phyloP scores from a whole-genome alignment of 2,329 filamentous ascomycete genomes.

The Talaromyces sp. region DNA sequence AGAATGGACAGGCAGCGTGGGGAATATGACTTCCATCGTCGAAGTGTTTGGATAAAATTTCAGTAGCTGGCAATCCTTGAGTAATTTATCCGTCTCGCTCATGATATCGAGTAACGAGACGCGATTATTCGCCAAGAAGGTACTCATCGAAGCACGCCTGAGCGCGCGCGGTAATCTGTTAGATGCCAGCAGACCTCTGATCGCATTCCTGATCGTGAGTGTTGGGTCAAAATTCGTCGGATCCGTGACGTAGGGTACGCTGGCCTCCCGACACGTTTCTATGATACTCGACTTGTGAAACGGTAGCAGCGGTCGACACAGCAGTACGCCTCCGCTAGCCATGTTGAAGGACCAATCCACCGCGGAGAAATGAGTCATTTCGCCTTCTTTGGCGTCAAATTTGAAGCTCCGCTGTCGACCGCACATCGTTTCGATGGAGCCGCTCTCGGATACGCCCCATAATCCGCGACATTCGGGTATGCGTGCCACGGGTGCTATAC shows the following conservation, averaged over 20 bases:
- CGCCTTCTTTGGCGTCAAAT: background rate
- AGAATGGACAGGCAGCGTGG: slow-evolving; percentile 13
- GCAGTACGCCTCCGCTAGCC: slow-evolving; percentile 34
- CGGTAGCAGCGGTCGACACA: slow-evolving; percentile 38
- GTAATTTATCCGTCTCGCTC: slow-evolving; percentile 52
- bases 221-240: slow-evolving; percentile 73
- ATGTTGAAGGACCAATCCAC: slow-evolving; percentile 18
- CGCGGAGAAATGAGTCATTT: background rate
- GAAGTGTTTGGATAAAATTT: slow-evolving; percentile 35
- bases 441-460: slow-evolving; percentile 66
- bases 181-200: slow-evolving; percentile 62
- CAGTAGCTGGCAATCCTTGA: slow-evolving; percentile 38
- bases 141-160: slow-evolving; percentile 60
- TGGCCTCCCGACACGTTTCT: slow-evolving; percentile 63
- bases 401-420: slow-evolving; percentile 36
- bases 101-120: slow-evolving; percentile 46
- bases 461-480: slow-evolving; percentile 84
- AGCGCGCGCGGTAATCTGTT: slow-evolving; percentile 66
- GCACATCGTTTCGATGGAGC: slow-evolving; percentile 44
- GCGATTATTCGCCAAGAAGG: slow-evolving; percentile 54
- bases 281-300: slow-evolving; percentile 65
- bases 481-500: slow-evolving; percentile 60
- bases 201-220: slow-evolving; percentile 74
- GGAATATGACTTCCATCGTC: slow-evolving; percentile 31
- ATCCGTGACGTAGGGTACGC: slow-evolving; percentile 77